Conservation (phyloP, 2,329 filamentous ascomycete genomes). For the Fusarium scirpi region DNA sequence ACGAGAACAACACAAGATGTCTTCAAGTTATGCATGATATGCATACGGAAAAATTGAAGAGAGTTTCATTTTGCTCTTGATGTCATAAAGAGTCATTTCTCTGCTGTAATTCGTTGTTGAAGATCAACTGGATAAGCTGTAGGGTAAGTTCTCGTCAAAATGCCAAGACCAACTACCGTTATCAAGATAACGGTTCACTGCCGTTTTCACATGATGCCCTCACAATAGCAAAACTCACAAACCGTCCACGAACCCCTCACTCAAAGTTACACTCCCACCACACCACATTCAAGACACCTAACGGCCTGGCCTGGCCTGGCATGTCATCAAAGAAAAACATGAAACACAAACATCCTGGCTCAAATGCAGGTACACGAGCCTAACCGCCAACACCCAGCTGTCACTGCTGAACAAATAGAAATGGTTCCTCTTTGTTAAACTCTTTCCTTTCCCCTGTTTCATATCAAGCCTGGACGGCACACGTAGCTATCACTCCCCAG, state of each 20-base stretch:
- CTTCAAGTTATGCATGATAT: too few relatives aligned
- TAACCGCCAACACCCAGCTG: constrained; percentile 22
- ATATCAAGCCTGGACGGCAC: constrained; percentile 2
- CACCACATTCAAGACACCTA: constrained; percentile 1
- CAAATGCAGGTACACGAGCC: constrained; percentile 29
- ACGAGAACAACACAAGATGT: too few relatives aligned
- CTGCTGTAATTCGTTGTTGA: not conserved
- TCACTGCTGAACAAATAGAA: not conserved
- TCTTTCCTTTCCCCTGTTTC: constrained; percentile 22
- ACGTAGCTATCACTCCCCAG: constrained; percentile 14
- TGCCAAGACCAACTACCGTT: constrained; percentile 12
- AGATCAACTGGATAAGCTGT: not conserved
- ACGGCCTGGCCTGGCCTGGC: constrained; percentile 3
- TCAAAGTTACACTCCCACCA: not conserved
- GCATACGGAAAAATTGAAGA: too few relatives aligned
- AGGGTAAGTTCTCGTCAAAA: constrained; percentile 6
- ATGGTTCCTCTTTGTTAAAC: constrained; percentile 9
- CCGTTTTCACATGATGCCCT: constrained; percentile 10
- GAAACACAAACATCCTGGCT: constrained; percentile 17
- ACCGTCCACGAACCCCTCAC: constrained; percentile 14
- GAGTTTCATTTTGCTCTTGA: too few relatives aligned
- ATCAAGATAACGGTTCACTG: constrained; percentile 16
- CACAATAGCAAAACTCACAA: not conserved
- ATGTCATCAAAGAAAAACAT: constrained; percentile 12
- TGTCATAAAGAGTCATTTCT: too few relatives aligned